phyloP scores from a whole-genome alignment of 1,284 basidiomycete species.

The Leucoagaricus sp. region DNA sequence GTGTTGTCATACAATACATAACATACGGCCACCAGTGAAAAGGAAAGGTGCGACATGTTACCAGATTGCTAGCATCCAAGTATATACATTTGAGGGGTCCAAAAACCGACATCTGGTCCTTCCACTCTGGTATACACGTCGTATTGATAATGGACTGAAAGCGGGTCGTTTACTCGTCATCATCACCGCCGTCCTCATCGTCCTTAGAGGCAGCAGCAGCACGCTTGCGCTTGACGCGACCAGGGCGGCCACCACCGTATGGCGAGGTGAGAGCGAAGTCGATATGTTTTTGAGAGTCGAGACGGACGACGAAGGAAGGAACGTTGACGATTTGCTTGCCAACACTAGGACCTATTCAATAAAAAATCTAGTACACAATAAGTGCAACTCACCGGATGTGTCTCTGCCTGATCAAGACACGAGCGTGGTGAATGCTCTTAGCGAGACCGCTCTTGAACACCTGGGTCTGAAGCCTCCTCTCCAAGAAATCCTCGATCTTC shows the following conservation, averaged over 20 bases:
- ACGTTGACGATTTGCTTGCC: constrained; percentile 99
- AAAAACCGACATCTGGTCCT: constrained; percentile 18
- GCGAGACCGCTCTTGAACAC: constrained; percentile 99
- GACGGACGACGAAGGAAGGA: constrained; percentile 97
- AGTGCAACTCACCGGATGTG: constrained; percentile 79
- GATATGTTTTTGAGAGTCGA: constrained; percentile 98
- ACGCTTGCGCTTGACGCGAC: constrained; percentile 99
- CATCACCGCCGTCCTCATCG: constrained; percentile 89
- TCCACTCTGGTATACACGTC: constrained; percentile 4
- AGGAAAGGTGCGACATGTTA: neutral
- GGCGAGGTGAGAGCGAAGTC: constrained; percentile 98
- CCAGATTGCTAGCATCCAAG: constrained; percentile 1
- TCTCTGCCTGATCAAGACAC: constrained; percentile 96
- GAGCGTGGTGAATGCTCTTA: constrained; percentile 98
- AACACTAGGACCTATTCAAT: constrained; percentile 60
- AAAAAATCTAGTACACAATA: neutral
- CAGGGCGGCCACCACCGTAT: constrained; percentile 95
- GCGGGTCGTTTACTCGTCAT: constrained; percentile 68
- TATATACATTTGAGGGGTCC: constrained; percentile 14
- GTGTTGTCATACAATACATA: constrained; percentile 13
- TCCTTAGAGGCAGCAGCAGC: constrained; percentile 91
- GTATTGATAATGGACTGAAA: neutral
- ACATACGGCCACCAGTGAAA: neutral
- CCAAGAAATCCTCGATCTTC: constrained; percentile 99
- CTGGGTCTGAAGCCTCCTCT: constrained; percentile 98